These are phyloP conservation scores for Vitellaria paradoxa DNA, from an alignment of 179 eudicot genomes.

Conservation along the genomic window DNA sequence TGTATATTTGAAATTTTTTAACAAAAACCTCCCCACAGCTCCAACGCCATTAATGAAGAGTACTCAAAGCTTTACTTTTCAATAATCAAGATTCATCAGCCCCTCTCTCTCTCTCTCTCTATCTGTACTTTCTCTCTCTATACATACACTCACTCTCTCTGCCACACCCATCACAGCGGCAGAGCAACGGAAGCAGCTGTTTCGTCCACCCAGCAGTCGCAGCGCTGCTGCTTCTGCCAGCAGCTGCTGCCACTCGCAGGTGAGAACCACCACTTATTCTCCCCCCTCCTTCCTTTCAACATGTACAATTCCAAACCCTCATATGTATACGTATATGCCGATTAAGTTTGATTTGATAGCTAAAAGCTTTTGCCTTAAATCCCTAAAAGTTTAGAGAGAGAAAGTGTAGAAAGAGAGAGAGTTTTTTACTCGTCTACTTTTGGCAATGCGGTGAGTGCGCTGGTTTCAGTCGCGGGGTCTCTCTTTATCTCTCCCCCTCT, in stretches of 20 bases:
- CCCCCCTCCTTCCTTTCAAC: no score
- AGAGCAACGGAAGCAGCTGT: constrained; percentile 36
- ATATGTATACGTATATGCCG: background rate
- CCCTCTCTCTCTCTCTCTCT: background rate
- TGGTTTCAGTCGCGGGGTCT: constrained; percentile 12
- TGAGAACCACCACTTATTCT: background rate
- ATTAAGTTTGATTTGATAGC: constrained; percentile 11
- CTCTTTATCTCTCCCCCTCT: constrained; percentile 15
- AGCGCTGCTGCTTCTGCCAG: constrained; percentile 36
- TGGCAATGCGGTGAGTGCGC: constrained; percentile 26
- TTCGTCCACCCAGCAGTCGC: constrained; percentile 28
- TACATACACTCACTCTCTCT: background rate
- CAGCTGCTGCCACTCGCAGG: constrained; percentile 31
- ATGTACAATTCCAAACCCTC: background rate
- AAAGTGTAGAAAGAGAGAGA: background rate
- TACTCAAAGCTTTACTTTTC: no score
- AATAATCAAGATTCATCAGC: no score
- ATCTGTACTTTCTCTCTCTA: background rate
- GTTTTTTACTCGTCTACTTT: constrained; percentile 22
- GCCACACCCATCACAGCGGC: constrained; percentile 32
- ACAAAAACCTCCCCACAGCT: no score
- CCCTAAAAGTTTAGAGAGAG: background rate
- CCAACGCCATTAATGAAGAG: no score
- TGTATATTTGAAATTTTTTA: no score
- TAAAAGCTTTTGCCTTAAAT: background rate